Percentiles rank a stretch among this genome's conserved stretches.
Evolutionary conservation across 768 basidiomycete genomes (phyloP).

Genomic region (Leccinum truebloodii): DNA sequence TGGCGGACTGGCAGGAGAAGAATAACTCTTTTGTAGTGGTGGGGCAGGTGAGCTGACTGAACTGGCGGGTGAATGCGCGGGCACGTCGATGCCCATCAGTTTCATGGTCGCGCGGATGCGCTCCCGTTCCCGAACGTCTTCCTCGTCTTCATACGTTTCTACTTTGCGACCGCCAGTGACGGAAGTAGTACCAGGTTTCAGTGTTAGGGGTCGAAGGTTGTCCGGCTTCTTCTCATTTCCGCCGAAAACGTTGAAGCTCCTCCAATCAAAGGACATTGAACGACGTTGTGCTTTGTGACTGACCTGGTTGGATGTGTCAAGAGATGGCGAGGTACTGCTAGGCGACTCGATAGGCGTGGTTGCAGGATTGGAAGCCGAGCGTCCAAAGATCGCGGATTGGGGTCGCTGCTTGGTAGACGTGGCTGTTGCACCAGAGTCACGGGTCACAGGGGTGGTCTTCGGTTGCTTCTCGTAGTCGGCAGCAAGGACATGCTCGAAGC

Average conservation of each 20-base stretch:
- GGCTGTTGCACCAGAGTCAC: conserved; percentile 17
- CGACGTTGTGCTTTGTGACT: conserved; percentile 56
- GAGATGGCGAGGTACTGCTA: conserved; percentile 23
- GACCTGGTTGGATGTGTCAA: conserved; percentile 27
- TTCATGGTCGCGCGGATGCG: conserved; percentile 90
- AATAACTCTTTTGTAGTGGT: conserved; percentile 41
- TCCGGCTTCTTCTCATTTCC: conserved; percentile 65
- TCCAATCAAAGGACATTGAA: conserved; percentile 87
- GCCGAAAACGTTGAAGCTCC: conserved; percentile 68
- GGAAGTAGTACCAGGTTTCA: conserved; percentile 61
- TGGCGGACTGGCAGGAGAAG: conserved; percentile 37
- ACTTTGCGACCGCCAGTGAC: conserved; percentile 72
- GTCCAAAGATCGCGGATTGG: conserved; percentile 57
- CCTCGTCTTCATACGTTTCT: conserved; percentile 89
- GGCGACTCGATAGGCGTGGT: conserved; percentile 31
- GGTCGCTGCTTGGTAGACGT: conserved; percentile 51
- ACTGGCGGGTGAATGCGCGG: conserved; percentile 43
- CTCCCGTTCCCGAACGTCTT: conserved; percentile 85
- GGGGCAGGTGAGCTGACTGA: conserved; percentile 29
- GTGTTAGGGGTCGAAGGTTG: conserved; percentile 66
- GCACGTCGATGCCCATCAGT: conserved; percentile 85
- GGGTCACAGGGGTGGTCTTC: conserved; percentile 42
- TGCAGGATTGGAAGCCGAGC: conserved; percentile 38
- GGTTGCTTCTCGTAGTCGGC: conserved; percentile 77
- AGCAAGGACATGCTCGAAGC: conserved; percentile 96